Percentiles rank a stretch among this genome's conserved stretches.
These are phyloP conservation scores for Leccinum longicurvipes DNA, from an alignment of 768 basidiomycete species.

Conservation along the genomic window DNA sequence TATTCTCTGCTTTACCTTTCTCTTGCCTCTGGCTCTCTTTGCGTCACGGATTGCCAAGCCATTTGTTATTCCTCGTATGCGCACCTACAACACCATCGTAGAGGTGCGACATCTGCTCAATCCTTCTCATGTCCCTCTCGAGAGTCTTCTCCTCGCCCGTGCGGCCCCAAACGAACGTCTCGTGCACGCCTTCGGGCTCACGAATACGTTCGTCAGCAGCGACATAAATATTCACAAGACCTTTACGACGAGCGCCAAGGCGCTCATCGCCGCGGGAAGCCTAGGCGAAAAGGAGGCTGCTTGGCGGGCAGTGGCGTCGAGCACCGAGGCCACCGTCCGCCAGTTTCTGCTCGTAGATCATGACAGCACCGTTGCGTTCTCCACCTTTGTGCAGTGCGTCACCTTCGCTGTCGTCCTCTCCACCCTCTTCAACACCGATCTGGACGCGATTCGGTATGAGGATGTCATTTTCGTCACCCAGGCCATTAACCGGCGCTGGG, in stretches of 20 bases:
- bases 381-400: conserved; percentile 41
- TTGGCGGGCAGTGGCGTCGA: conserved; percentile 15
- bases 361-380: conserved; percentile 23
- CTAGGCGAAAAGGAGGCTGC: conserved; percentile 1
- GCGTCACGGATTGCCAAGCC: background rate
- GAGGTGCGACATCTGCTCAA: conserved; percentile 14
- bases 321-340: conserved; percentile 11
- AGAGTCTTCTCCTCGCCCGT: conserved; percentile 14
- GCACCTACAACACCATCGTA: conserved; percentile 4
- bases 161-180: conserved; percentile 25
- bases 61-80: background rate
- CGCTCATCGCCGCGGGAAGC: conserved; percentile 9
- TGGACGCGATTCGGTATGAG: conserved; percentile 26
- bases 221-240: conserved; percentile 29
- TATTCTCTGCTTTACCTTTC: background rate
- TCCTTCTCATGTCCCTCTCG: conserved; percentile 12
- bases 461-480: conserved; percentile 40
- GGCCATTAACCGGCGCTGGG: conserved; percentile 36
- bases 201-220: conserved; percentile 52
- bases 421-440: conserved; percentile 35
- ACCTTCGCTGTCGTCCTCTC: conserved; percentile 44
- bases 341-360: conserved; percentile 11
- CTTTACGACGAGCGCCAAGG: conserved; percentile 24
- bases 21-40: background rate
- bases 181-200: conserved; percentile 26